These are phyloP conservation scores for Holtermanniella nyarrowii DNA, from an alignment of 768 basidiomycete genomes.

Conservation along the genomic window DNA sequence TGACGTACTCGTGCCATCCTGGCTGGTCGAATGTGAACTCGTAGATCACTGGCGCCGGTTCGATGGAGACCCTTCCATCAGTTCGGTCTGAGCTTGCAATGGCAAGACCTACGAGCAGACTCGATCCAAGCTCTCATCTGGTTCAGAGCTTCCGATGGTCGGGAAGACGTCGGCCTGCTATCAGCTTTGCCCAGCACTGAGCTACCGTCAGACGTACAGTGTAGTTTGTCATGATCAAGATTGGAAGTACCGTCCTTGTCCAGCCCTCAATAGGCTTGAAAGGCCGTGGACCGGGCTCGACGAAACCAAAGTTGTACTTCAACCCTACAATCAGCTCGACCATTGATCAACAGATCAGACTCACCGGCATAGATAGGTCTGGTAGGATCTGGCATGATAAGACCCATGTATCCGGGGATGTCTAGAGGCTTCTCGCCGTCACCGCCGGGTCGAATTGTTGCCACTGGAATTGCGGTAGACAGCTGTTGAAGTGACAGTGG, in stretches of 20 bases:
- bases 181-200: neutral
- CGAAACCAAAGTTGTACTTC: constrained; percentile 36
- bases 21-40: constrained; percentile 27
- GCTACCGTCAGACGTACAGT: constrained; percentile 12
- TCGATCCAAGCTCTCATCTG: constrained; percentile 17
- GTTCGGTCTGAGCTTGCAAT: neutral
- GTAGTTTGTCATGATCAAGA: constrained; percentile 35
- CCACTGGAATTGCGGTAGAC: neutral
- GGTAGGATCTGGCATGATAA: constrained; percentile 40
- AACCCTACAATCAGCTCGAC: constrained; percentile 12
- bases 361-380: constrained; percentile 26
- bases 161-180: constrained; percentile 32
- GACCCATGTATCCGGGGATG: constrained; percentile 14
- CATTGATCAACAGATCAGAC: neutral
- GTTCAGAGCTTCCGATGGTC: constrained; percentile 6
- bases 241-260: constrained; percentile 28
- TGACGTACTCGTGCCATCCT: constrained; percentile 38
- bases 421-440: neutral
- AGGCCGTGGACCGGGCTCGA: constrained; percentile 29
- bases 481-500: neutral
- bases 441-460: neutral
- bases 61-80: constrained; percentile 2
- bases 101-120: constrained; percentile 24
- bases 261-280: constrained; percentile 27
- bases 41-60: constrained; percentile 20